Evolutionary conservation across 108 stramenopile genomes (phyloP), one percentile per base, ranked within the genome.

Genomic region (Cylindrotheca fusiformis): DNA sequence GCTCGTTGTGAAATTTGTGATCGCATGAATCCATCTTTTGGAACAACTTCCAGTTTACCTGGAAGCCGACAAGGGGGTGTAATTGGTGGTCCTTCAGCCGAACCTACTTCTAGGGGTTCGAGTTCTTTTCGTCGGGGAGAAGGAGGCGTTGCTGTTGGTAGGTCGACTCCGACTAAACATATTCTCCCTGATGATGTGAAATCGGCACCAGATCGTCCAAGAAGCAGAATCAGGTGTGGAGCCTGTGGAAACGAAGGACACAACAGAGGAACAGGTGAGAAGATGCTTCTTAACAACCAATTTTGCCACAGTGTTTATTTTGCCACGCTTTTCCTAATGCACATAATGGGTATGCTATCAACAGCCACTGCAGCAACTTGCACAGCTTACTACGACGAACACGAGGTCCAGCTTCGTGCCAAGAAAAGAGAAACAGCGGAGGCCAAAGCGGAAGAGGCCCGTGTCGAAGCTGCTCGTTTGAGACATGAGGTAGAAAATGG

Each of bases 171-270:
- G n/a, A n/a, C n/a, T n/a, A n/a, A n/a, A n/a, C n/a, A n/a, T n/a
- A n/a, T n/a, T n/a, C n/a, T n/a, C n/a, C n/a, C n/a, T n/a, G n/a
- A n/a, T 68, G 67, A n/a, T 26, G 14, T 17, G 49, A 4, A 12
- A 60, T 60, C 52, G 52, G 36, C 2, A 36, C 29, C 24, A 17
- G 6, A 46, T 29, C 29, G 19, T 26, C 47, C 24, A 51, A 49
- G 19, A 5, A 22, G 10, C n/a, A 25, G 21, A 22, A 51, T 69
- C 12, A 52, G 57, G 17, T 81, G 80, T 55, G 76, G 72, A 52
- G 80, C 80, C 2, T 81, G 80, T 65, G 79, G 75, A 51, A 27
- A 56, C 6, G 57, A 70, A 52, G 80, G 75, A 6, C 80, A 81
- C 50, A 81, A 76, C 52, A 41, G 80, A 48, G 61, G 36, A 6